Conservation (phyloP, 208 protist genomes). For the Entamoeba histolytica region DNA sequence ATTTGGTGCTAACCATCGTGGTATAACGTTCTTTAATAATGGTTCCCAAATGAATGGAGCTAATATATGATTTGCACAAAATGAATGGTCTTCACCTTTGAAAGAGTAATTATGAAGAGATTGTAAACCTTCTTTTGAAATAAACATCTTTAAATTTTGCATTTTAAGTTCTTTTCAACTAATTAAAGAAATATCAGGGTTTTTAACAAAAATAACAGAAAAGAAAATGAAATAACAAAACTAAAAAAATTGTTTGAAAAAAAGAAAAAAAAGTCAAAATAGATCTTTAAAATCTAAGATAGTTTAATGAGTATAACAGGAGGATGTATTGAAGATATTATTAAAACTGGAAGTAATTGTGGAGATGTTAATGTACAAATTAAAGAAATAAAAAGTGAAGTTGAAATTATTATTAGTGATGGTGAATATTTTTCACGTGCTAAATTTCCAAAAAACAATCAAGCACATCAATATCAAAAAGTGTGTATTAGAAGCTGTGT, state of each 20-base stretch:
- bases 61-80: not conserved
- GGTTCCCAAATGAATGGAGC: not conserved
- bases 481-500: not conserved
- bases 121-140: not conserved
- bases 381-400: not conserved
- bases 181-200: too few relatives aligned
- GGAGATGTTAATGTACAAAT: not conserved
- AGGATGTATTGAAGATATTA: not conserved
- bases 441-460: not conserved
- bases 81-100: not conserved
- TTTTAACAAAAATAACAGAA: too few relatives aligned
- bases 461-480: not conserved
- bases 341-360: not conserved
- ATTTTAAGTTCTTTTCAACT: too few relatives aligned
- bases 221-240: too few relatives aligned
- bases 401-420: not conserved
- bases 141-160: not conserved
- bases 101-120: not conserved
- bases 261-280: not conserved
- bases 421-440: not conserved
- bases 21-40: not conserved
- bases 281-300: not conserved
- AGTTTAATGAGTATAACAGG: not conserved
- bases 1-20: not conserved
- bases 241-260: too few relatives aligned